Percentiles rank a stretch among this genome's conserved stretches.
Conservation (phyloP, 208 protist species). For the Trypanosomatidae sp. region DNA sequence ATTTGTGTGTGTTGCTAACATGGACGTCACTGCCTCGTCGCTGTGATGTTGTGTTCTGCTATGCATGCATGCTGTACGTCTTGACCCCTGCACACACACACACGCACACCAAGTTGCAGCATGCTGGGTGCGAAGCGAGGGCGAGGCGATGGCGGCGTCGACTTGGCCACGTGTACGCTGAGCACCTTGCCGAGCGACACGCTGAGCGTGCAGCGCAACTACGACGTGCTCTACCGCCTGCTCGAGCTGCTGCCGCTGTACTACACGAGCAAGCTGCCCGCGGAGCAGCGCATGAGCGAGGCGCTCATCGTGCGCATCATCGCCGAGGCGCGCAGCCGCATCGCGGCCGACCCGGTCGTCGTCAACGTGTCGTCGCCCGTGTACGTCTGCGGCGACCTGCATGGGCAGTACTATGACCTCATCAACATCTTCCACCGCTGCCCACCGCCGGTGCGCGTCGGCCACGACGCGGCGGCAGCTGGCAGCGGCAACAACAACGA, state of each 20-base stretch:
- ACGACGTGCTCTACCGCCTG: slow-evolving; percentile 64
- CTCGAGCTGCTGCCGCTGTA: slow-evolving; percentile 48
- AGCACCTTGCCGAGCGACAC: slow-evolving; percentile 44
- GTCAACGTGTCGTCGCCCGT: slow-evolving; percentile 73
- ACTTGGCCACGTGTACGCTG: slow-evolving; percentile 29
- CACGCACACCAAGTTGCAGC: too few relatives aligned
- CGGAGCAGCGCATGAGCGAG: slow-evolving; percentile 54
- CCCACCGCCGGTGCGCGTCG: slow-evolving; percentile 30
- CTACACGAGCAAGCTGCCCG: slow-evolving; percentile 32
- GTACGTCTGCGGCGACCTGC: slow-evolving; percentile 97
- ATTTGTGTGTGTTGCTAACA: background rate
- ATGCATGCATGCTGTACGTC: slow-evolving; percentile 1
- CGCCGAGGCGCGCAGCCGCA: slow-evolving; percentile 27
- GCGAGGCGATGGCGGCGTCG: slow-evolving; percentile 7
- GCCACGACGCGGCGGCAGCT: slow-evolving; percentile 7
- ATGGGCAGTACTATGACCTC: slow-evolving; percentile 97
- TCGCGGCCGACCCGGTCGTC: slow-evolving; percentile 54
- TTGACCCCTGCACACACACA: background rate
- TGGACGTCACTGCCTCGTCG: background rate
- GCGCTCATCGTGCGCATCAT: slow-evolving; percentile 54
- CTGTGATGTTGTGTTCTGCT: slow-evolving; percentile 4
- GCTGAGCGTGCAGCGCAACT: slow-evolving; percentile 34
- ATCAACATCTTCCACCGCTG: slow-evolving; percentile 91
- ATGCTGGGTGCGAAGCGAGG: too few relatives aligned
- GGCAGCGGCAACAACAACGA: background rate